Evolutionary conservation across 371 early-diverging fungal species (phyloP), one percentile per base, ranked within the genome.

Genomic region (Homolaphlyctis polyrhiza): DNA sequence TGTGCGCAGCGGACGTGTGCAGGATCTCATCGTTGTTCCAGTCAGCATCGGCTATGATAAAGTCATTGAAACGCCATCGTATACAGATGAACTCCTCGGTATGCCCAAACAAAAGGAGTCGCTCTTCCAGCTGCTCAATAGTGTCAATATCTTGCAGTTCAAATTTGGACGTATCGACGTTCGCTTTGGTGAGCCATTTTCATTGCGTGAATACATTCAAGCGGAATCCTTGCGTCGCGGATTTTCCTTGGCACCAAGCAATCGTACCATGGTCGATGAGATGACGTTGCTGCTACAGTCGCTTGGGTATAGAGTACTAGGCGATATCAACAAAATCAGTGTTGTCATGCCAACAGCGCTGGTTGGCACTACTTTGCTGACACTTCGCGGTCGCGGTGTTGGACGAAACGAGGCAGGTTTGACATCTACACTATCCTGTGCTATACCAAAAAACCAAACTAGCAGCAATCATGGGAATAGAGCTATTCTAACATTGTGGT

Each of bases 271-370:
- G 32, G 39, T 62, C 0, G 65, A 66, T 16, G 66, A 77, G 65
- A 39, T 63, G n/a, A 57, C 51, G 8, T 34, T 72, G 35, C 52
- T 80, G 18, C 61, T 77, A 21, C 75, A 75, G 58, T 52, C 74
- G 0, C 58, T 80, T 1, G 80, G 80, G 1, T 80, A 51, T 21
- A 6, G 47, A 4, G 59, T 76, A 14, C 63, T 80, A 18, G 58
- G 67, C 30, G 71, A 75, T 43, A 77, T 78, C 67, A 73, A 72
- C 66, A 36, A 66, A 5, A 66, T 72, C 45, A 68, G 64, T 50
- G 91, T 91, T 34, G 87, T 91, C 8, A 93, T 92, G 92, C 92
- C 94, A 0, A 91, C 92, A 1, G 91, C 91, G 4, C 74, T 92
- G 39, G 78, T 93, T 2, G 92, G 91, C 13, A 91, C 93, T 0